Base-by-base conservation (phyloP, 2,329 filamentous ascomycete species). In the Pyrenochaeta sp. region DNA sequence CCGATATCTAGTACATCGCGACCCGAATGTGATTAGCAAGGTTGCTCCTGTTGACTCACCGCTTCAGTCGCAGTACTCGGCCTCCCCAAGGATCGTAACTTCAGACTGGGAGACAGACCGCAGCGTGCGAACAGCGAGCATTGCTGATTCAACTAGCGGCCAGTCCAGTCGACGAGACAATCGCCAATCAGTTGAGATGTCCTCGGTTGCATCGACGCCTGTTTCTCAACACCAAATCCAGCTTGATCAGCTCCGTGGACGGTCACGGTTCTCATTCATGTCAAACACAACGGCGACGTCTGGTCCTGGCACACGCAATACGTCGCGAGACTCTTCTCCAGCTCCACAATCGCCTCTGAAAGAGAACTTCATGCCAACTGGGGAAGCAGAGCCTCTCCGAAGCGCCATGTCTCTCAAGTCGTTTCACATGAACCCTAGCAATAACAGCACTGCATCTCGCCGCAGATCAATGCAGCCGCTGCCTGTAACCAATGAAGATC, bases 391-490 rank as follows among this genome's bases (percentile, higher is more conserved):
- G 36, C 65, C 71, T 37, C 63, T 67, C 34, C 70, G 74, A 54
- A 74, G 71, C 45, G 72, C 72, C 47, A 73, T 72, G 56, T 73
- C 73, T 46, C 68, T 77, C 52, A 77, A 70, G 43, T 77, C 76
- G 37, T 76, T 77, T 57, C 72, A 77, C 48, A 78, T 76, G 68
- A 77, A 72, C 46, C 76, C 75, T 8, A 73, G 58, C 49, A 71
- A 64, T 32, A 71, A 63, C 37, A 54, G 64, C 28, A 66, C 62
- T 34, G 63, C 70, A 15, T 73, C 65, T 54, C 71, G 76, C 19
- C 69, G 77, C 39, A 68, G 77, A 61, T 78, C 77, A 32, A 77
- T 78, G 71, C 75, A 77, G 39, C 73, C 73, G 39, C 60, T 78
- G 15, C 75, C 75, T 2, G 67, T 73, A 47, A 77, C 75, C 12